These are phyloP conservation scores for Rhodotorula graminis DNA, from an alignment of 768 basidiomycete species.

Conservation along the genomic window DNA sequence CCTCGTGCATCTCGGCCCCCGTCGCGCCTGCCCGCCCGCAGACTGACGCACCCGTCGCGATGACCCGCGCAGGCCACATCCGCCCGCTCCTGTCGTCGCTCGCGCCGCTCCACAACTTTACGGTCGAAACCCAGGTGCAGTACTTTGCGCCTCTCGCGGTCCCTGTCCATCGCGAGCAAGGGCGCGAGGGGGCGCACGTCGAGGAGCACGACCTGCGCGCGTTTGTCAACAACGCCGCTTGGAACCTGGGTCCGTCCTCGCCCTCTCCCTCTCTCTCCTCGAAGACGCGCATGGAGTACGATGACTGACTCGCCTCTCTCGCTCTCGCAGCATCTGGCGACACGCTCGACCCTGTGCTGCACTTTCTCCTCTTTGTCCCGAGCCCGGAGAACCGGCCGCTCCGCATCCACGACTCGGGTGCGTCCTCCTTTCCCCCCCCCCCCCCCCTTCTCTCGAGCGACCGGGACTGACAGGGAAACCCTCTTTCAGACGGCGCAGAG, in stretches of 20 bases:
- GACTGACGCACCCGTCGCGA: neutral
- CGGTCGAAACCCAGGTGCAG: constrained; percentile 89
- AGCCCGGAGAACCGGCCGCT: constrained; percentile 65
- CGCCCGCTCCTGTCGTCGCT: constrained; percentile 62
- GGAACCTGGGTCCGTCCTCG: constrained; percentile 68
- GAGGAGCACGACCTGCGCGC: constrained; percentile 79
- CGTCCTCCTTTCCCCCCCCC: neutral
- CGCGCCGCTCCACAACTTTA: constrained; percentile 74
- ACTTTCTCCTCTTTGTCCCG: constrained; percentile 86
- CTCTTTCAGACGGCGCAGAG: constrained; percentile 51
- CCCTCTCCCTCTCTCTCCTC: neutral
- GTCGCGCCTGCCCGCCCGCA: no score
- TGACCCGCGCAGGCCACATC: constrained; percentile 58
- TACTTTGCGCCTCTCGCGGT: constrained; percentile 86
- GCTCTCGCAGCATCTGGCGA: constrained; percentile 69
- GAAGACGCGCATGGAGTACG: no score
- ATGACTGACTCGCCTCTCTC: constrained; percentile 7
- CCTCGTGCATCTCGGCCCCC: neutral
- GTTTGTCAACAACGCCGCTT: constrained; percentile 93
- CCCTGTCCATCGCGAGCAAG: constrained; percentile 54
- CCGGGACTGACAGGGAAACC: neutral
- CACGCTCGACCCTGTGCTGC: constrained; percentile 87
- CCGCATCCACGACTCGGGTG: constrained; percentile 53
- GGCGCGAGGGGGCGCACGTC: constrained; percentile 54
- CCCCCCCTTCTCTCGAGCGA: no score